Conservation (phyloP, 371 early-diverging fungal genomes). For the Syncephalastrum contaminatum region DNA sequence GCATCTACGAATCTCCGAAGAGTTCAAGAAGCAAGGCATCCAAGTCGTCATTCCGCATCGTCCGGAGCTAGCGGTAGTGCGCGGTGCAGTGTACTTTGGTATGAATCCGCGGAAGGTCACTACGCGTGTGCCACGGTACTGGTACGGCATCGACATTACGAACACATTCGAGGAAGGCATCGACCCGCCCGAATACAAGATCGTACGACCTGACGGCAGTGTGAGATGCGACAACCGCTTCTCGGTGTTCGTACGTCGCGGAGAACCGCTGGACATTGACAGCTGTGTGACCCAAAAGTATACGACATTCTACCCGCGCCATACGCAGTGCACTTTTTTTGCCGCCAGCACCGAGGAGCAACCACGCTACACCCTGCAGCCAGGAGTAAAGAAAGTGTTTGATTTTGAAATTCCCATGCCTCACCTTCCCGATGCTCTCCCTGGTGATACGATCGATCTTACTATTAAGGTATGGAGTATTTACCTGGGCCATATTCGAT, state of each 20-base stretch:
- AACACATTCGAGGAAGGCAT: conserved; percentile 35
- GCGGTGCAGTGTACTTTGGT: conserved; percentile 49
- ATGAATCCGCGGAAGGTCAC: conserved; percentile 42
- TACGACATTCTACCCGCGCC: conserved; percentile 54
- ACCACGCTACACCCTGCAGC: conserved; percentile 54
- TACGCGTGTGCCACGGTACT: conserved; percentile 41
- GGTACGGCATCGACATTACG: conserved; percentile 53
- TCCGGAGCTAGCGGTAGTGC: conserved; percentile 48
- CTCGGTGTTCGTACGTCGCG: conserved; percentile 41
- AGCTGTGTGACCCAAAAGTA: conserved; percentile 55
- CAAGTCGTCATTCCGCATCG: conserved; percentile 38
- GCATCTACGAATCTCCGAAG: conserved; percentile 34
- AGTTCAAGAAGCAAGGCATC: conserved; percentile 25
- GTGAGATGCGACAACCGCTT: conserved; percentile 47
- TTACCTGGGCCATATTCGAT: not conserved
- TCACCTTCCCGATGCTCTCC: conserved; percentile 35
- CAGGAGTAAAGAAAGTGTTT: conserved; percentile 52
- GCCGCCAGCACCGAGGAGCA: conserved; percentile 51
- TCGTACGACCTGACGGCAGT: conserved; percentile 38
- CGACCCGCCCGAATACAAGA: conserved; percentile 46
- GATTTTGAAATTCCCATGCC: conserved; percentile 66
- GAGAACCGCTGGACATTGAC: conserved; percentile 46
- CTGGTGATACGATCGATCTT: conserved; percentile 40
- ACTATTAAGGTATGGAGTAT: conserved; percentile 29
- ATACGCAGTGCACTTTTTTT: conserved; percentile 55